Conservation (phyloP, 495 filamentous ascomycete species). For the Penicillium cosmopolitanum region DNA sequence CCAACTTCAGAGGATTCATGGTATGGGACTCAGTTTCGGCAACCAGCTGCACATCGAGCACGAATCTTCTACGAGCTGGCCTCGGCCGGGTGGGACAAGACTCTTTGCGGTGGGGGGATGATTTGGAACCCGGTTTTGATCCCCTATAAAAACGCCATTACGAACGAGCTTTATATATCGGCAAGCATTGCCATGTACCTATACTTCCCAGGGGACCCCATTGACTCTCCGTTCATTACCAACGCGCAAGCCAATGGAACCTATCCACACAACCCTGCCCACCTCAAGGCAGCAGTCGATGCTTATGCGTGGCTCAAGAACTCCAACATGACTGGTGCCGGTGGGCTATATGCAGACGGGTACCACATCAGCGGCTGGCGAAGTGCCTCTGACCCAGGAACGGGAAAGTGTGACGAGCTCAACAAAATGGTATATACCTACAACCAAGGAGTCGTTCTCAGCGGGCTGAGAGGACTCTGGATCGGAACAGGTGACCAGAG, state of each 20-base stretch:
- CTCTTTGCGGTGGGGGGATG: constrained; percentile 88
- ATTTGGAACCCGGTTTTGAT: constrained; percentile 80
- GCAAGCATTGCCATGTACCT: constrained; percentile 90
- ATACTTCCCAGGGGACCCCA: constrained; percentile 80
- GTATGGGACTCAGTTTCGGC: constrained; percentile 77
- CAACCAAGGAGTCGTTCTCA: constrained; percentile 94
- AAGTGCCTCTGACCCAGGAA: constrained; percentile 48
- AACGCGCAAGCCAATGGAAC: constrained; percentile 17
- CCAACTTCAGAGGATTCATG: constrained; percentile 44
- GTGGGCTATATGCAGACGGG: constrained; percentile 86
- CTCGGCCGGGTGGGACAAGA: constrained; percentile 76
- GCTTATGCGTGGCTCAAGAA: constrained; percentile 78
- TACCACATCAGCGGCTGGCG: constrained; percentile 81
- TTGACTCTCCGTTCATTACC: constrained; percentile 65
- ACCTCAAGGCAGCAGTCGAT: constrained; percentile 72
- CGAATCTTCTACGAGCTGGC: constrained; percentile 90
- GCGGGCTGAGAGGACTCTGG: constrained; percentile 80
- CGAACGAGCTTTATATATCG: constrained; percentile 87
- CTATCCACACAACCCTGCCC: constrained; percentile 62
- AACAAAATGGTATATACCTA: constrained; percentile 94
- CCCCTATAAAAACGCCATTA: constrained; percentile 98
- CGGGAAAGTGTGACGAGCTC: constrained; percentile 69
- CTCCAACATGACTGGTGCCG: constrained; percentile 78
- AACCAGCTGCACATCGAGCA: constrained; percentile 81
- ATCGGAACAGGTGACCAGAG: constrained; percentile 63